Evolutionary conservation across 768 basidiomycete species (phyloP).

Genomic region (Serendipita sp.): DNA sequence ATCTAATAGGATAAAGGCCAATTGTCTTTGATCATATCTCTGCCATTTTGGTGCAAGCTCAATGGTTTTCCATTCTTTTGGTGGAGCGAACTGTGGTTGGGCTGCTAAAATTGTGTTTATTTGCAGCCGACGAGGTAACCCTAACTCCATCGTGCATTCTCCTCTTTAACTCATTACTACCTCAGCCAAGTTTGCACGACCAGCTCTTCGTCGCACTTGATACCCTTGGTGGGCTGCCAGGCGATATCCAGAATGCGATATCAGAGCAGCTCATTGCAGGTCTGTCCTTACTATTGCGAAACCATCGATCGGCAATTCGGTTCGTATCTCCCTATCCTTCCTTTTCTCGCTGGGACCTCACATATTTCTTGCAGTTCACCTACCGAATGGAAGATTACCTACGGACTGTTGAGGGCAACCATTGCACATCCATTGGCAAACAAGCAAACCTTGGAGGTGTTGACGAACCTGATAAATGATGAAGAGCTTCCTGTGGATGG

Average conservation of each 20-base stretch:
- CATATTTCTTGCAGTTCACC: not conserved
- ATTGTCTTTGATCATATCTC: conserved; percentile 89
- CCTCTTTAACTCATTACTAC: conserved; percentile 8
- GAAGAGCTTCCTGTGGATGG: conserved; percentile 65
- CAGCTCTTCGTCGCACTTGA: conserved; percentile 93
- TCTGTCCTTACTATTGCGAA: conserved; percentile 60
- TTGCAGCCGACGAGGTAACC: conserved; percentile 64
- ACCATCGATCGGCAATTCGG: conserved; percentile 59
- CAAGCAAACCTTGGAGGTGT: conserved; percentile 64
- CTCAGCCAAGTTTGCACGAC: conserved; percentile 21
- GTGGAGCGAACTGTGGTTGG: conserved; percentile 90
- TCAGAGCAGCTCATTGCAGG: conserved; percentile 88
- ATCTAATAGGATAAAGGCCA: conserved; percentile 43
- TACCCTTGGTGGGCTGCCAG: conserved; percentile 65
- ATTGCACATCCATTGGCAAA: conserved; percentile 78
- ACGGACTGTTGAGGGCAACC: conserved; percentile 84
- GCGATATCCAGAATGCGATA: conserved; percentile 60
- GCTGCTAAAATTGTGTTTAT: conserved; percentile 66
- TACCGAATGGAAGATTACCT: conserved; percentile 40
- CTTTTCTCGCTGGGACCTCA: not conserved
- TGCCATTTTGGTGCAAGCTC: conserved; percentile 55
- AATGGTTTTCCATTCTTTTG: conserved; percentile 74
- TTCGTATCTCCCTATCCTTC: conserved; percentile 16
- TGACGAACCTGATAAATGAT: conserved; percentile 49
- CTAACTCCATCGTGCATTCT: not conserved